Evolutionary conservation across 208 protist species (phyloP), one percentile per base, ranked within the genome.

Genomic region (Tritrichomonas foetus): DNA sequence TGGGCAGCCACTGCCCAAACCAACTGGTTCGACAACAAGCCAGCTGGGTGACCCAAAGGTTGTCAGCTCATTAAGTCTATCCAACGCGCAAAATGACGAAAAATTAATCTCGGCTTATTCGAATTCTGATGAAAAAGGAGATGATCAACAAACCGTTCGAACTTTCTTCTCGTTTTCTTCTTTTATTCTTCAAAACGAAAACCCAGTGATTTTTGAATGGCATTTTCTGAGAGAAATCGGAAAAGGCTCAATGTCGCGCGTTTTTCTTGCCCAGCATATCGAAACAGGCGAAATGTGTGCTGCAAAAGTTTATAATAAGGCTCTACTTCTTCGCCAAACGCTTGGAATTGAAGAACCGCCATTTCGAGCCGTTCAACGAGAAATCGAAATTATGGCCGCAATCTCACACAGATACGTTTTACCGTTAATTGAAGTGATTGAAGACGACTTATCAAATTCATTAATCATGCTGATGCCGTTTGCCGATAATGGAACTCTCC

Each of bases 261-360:
- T 82, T 14, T 82, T 82, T 82, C n/a, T 82, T 47, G 33, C 74
- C 1, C 20, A 82, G 50, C 47, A 82, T 82, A 82, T 36, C n/a
- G 74, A 82, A 82, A 82, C 74, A 50, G n/a, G 41, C 41, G 41
- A 50, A 50, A 49, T 50, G 41, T 25, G n/a, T 49, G 74, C 74
- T 30, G 74, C 74, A 3, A 82, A 82, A 82, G 74, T 82, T 50
- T 82, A 82, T 53, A 50, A 82, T 30, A 82, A 82, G 50, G 41
- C 20, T 8, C n/a, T 82, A 20, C 74, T 82, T 82, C n/a, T 53
- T 16, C n/a, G 74, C 3, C 74, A 47, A 50, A 82, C 74, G 20
- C 39, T 82, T 27, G 74, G 74, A n/a, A 41, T 33, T 22, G 74
- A 82, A 82, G 74, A 47, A n/a, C n/a, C 74, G 3, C 74, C 74